Evolutionary conservation across 192 early-diverging fungal species (phyloP).

Genomic region (Coemansia sp.): DNA sequence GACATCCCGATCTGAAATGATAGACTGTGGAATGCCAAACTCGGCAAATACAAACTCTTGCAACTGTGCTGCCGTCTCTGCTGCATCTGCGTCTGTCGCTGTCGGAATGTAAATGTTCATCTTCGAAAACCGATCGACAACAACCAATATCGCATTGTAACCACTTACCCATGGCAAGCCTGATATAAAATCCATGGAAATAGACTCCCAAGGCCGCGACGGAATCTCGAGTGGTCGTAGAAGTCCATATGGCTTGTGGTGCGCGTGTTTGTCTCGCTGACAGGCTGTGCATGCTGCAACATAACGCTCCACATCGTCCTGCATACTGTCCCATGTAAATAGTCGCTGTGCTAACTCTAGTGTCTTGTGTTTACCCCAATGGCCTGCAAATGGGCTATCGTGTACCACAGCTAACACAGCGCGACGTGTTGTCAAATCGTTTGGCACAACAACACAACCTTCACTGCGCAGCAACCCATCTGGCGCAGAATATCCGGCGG

Average conservation of each 20-base stretch:
- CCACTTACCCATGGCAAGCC: background rate
- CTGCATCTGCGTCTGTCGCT: background rate
- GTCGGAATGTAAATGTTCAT: conserved; percentile 5
- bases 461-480: background rate
- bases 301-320: background rate
- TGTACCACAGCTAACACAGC: background rate
- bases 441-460: background rate
- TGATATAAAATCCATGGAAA: conserved; percentile 7
- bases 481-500: background rate
- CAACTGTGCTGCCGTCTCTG: background rate
- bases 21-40: background rate
- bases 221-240: background rate
- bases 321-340: background rate
- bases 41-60: background rate
- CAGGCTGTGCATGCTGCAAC: background rate
- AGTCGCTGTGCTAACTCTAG: background rate
- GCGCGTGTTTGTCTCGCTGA: background rate
- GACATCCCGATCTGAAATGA: background rate
- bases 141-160: conserved; percentile 2
- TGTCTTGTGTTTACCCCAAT: background rate
- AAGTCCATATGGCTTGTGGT: conserved; percentile 7
- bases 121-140: conserved; percentile 6
- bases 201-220: background rate
- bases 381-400: background rate
- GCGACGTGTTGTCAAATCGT: background rate